Base-by-base conservation (phyloP, 2,329 filamentous ascomycete genomes). In the Trichoderma endophyticum region DNA sequence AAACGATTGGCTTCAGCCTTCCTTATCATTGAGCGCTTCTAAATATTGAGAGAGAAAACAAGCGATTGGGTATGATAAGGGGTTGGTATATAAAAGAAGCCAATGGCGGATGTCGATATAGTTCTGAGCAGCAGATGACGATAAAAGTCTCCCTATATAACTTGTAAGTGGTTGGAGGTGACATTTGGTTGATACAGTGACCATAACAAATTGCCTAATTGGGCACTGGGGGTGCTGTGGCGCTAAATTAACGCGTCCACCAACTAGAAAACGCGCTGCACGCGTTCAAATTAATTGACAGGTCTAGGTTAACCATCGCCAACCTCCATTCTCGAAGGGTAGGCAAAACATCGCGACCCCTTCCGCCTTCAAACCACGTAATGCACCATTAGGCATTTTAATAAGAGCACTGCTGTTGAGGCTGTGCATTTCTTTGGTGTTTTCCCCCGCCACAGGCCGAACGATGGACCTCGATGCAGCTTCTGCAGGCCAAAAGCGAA, bases 391-490 rank as follows among this genome's bases (percentile, higher is more conserved):
- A 3, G 18, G 18, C 30, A 12, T 30, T 43, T 48, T 71, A 5
- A 34, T 36, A 30, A 70, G 2, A 15, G 21, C 43, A 36, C 28
- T 62, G n/a, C 36, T 26, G 21, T 54, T 11, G 11, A 51, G 12
- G 57, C 11, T 34, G 67, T 59, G 21, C 32, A 36, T 1, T n/a
- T 62, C 9, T 24, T 34, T 26, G n/a, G 36, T 26, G 71, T 15
- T 59, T n/a, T 69, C n/a, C 4, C 8, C n/a, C 39, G 59, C 60
- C 60, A 36, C 60, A 7, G 71, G 71, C 36, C 60, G 21, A 32
- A 62, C 43, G 34, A 81, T 81, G 80, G 75, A 80, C 59, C 68
- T 73, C 57, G 75, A 77, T 54, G 73, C 72, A 28, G 72, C 76
- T 4, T 64, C 69, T 14, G 72, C 62, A 59, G 76, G 74, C 62